Evolutionary conservation across 2,329 filamentous ascomycete species (phyloP).

Genomic region (Penicillium sclerotiorum): DNA sequence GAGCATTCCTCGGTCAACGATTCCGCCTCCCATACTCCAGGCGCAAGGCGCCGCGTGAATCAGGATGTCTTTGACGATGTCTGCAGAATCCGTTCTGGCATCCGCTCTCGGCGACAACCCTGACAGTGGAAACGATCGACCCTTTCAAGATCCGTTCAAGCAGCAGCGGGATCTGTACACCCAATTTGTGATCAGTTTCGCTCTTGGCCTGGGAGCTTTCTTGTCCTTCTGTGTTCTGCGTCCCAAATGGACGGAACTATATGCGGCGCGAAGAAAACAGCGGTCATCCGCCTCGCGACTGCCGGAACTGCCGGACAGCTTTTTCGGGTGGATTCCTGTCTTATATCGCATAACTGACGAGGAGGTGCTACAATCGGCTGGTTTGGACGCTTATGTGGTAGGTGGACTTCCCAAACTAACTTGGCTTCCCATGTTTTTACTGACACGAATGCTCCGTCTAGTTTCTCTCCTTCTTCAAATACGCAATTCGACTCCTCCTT

Average conservation of each 20-base stretch:
- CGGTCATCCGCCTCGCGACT: conserved; percentile 66
- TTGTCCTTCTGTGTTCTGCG: conserved; percentile 65
- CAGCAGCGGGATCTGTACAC: conserved; percentile 46
- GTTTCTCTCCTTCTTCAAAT: conserved; percentile 94
- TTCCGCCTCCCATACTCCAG: conserved; percentile 5
- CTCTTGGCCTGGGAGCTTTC: conserved; percentile 47
- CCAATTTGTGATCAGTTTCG: conserved; percentile 48
- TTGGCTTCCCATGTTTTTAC: too few species aligned
- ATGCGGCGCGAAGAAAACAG: conserved; percentile 82
- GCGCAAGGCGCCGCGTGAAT: conserved; percentile 3
- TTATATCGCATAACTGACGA: conserved; percentile 85
- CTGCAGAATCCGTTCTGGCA: conserved; percentile 27
- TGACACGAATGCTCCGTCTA: conserved; percentile 28
- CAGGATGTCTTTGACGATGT: conserved; percentile 35
- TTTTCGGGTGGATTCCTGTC: conserved; percentile 91
- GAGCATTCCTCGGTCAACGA: conserved; percentile 8
- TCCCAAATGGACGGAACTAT: conserved; percentile 88
- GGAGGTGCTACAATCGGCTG: conserved; percentile 85
- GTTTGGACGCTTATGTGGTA: conserved; percentile 91
- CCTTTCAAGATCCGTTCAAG: conserved; percentile 35
- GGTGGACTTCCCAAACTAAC: conserved; percentile 39
- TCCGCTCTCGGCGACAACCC: conserved; percentile 23
- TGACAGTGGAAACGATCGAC: conserved; percentile 20
- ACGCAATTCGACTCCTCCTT: conserved; percentile 82
- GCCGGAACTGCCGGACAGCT: conserved; percentile 77